Base-by-base conservation (phyloP, 2,329 filamentous ascomycete species). In the Microsporum audouinii region DNA sequence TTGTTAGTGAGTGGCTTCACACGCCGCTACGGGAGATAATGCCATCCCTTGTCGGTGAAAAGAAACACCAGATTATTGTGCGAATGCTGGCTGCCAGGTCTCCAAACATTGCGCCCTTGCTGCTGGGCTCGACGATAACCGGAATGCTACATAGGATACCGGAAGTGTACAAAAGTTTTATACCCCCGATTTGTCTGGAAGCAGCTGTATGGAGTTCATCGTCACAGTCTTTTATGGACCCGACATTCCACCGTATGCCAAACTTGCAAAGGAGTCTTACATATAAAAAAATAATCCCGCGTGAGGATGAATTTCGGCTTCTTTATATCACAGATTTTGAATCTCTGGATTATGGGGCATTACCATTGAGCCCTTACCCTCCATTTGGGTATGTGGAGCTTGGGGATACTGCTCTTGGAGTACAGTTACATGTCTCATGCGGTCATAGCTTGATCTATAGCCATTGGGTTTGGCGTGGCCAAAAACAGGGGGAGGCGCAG, bases 1-100 rank as follows among this genome's bases (percentile, higher is more conserved):
- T 60, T 53, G 51, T 58, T 39, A 63, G 61, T 23, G 61, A 63
- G 58, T 63, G 58, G 61, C 33, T 63, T 12, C 51, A 63, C 60
- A 17, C 36, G 10, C 58, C 61, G 33, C 53, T 63, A 17, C 41
- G 27, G 17, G 38, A 58, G 5, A 41, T 63, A 6, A 34, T 63
- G 34, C 61, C 47, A 10, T 41, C n/a, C 39, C 58, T 62, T 45
- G 39, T 63, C 29, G 17, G 51, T 33, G 49, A 63, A 43, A 45
- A 58, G 14, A n/a, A 60, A 27, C 60, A 53, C 5, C 58, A 45
- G 2, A 29, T 56, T 41, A 58, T 63, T 45, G 31, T 63, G 41
- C 43, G 45, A 29, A 60, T 63, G 7, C 57, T 63, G 45, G 53
- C 61, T 45, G 41, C 61, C 23, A 58, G 58, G n/a, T 58, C 36